Conservation (phyloP, 2,329 filamentous ascomycete species). For the Teratosphaeria pseudoeucalypti region DNA sequence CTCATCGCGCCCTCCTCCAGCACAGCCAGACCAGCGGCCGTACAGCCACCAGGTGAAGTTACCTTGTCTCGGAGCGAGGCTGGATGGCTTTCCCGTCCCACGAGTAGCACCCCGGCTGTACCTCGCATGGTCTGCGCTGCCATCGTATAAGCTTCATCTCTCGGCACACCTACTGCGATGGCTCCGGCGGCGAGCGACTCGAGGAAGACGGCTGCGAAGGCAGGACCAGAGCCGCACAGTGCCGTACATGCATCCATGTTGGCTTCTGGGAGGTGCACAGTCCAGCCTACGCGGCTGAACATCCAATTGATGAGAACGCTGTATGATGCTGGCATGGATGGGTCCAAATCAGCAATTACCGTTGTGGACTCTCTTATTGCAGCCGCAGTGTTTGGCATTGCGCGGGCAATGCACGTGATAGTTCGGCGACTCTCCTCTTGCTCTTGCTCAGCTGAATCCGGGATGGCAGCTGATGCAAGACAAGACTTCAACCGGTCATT, state of each 20-base stretch:
- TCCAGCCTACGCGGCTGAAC: slow-evolving; percentile 63
- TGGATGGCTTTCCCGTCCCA: slow-evolving; percentile 49
- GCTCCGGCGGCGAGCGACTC: slow-evolving; percentile 68
- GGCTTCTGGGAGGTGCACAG: slow-evolving; percentile 54
- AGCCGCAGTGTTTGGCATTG: slow-evolving; percentile 77
- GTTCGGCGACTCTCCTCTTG: neutral
- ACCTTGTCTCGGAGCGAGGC: slow-evolving; percentile 66
- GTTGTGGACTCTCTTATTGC: slow-evolving; percentile 73
- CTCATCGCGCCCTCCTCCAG: slow-evolving; percentile 64
- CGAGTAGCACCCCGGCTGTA: slow-evolving; percentile 55
- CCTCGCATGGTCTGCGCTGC: slow-evolving; percentile 71
- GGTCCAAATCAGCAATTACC: slow-evolving; percentile 55
- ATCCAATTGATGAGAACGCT: slow-evolving; percentile 58
- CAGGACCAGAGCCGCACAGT: slow-evolving; percentile 63
- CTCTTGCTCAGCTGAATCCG: neutral
- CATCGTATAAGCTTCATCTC: slow-evolving; percentile 64
- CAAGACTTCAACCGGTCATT: slow-evolving; percentile 47
- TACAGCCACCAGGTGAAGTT: slow-evolving; percentile 68
- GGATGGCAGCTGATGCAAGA: neutral
- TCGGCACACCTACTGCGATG: slow-evolving; percentile 66
- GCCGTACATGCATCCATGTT: slow-evolving; percentile 66
- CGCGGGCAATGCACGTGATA: slow-evolving; percentile 49
- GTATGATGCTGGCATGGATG: slow-evolving; percentile 43
- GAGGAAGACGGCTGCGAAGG: slow-evolving; percentile 65
- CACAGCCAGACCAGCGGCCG: slow-evolving; percentile 61